phyloP scores from a whole-genome alignment of 257 asterid genomes.

The Przewalskia tangutica region DNA sequence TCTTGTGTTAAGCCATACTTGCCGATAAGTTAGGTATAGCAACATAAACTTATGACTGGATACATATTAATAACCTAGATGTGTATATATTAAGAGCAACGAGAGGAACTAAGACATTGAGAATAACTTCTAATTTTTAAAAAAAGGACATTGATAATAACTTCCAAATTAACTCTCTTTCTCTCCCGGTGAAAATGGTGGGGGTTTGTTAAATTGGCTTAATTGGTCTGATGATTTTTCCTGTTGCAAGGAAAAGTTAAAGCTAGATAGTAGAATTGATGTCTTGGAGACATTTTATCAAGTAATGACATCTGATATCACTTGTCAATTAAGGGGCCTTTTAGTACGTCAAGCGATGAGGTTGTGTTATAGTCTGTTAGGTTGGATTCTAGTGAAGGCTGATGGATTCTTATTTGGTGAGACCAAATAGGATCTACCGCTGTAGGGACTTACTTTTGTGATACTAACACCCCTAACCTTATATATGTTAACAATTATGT shows the following conservation, averaged over 20 bases:
- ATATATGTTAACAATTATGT: neutral
- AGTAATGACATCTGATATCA: neutral
- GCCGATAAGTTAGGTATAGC: neutral
- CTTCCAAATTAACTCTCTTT: neutral
- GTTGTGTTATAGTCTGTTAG: neutral
- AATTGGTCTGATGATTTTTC: neutral
- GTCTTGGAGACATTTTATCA: neutral
- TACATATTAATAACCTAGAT: neutral
- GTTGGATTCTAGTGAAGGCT: neutral
- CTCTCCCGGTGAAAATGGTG: neutral
- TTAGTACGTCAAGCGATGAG: neutral
- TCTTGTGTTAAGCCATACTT: neutral
- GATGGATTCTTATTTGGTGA: neutral
- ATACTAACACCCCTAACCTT: neutral
- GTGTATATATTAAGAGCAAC: neutral
- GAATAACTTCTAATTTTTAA: neutral
- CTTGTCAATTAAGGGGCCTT: neutral
- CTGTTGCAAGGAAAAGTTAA: neutral
- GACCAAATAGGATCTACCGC: neutral
- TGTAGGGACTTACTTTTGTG: neutral
- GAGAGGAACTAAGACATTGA: neutral
- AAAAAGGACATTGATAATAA: neutral
- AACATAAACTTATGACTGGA: neutral
- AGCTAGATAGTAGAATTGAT: neutral
- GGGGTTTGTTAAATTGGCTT: neutral